Evolutionary conservation across 345 rosid species (phyloP), one percentile per base, ranked within the genome.

Genomic region (Hypericum perforatum): DNA sequence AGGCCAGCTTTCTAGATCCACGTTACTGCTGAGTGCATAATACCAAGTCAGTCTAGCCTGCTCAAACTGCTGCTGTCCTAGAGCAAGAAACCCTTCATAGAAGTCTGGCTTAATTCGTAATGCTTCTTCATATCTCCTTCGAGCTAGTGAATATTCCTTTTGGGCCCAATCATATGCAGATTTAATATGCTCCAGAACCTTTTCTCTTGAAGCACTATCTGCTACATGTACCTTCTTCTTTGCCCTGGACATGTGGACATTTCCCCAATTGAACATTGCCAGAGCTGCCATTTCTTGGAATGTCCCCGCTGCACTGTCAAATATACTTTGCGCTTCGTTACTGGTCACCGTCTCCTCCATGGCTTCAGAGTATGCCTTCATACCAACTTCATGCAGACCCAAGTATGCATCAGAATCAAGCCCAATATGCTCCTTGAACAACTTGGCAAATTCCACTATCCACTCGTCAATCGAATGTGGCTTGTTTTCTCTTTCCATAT

Each of bases 31-130:
- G 63, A 81, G 63, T 8, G 79, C 83, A 57, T 82, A 82, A 65
- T 79, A 79, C 96, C 98, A 91, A 39, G 84, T 76, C 62, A 88
- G 85, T 57, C 83, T 88, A 59, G 90, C 96, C 77, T 73, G 87
- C 82, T 83, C 98, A 72, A 85, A 92, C 43, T 78, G 86, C 66
- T 79, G 90, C 62, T 76, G 86, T 50, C 84, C 94, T 16, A 83
- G 74, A 39, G 96, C 96, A 43, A 81, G 67, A 63, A 59, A 56
- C 39, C 71, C 85, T 73, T 88, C 94, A 40, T 78, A 79, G 57
- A 80, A 74, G 65, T 92, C 94, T 15, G 95, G 85, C 67, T 92
- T 88, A 62, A 81, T 75, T 68, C 67, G 80, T 71, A 83, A 50
- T 46, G 98, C 90, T 68, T 80, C 89, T 66, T 79, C 89, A 42